phyloP scores from a whole-genome alignment of 2,329 filamentous ascomycete species.

The Graphilbum ipis-grandicollis region DNA sequence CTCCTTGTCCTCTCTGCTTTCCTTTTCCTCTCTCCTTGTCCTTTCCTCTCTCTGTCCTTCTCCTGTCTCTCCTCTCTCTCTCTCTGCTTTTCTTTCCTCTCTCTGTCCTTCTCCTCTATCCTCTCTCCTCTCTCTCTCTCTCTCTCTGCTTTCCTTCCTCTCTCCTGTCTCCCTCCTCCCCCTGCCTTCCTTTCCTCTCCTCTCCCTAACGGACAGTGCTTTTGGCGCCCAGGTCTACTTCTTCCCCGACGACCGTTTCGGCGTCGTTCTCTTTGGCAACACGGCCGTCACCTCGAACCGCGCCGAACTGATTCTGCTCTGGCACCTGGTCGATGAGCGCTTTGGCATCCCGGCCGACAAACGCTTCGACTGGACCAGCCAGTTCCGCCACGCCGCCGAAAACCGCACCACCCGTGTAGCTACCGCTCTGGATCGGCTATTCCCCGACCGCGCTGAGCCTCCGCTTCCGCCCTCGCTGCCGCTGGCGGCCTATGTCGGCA shows the following conservation, averaged over 20 bases:
- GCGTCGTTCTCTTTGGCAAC: conserved; percentile 25
- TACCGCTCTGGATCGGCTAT: conserved; percentile 18
- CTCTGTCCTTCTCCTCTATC: too few species aligned
- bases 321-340: conserved; percentile 22
- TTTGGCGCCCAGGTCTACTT: conserved; percentile 25
- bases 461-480: conserved; percentile 18
- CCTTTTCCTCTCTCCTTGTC: too few species aligned
- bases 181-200: neutral
- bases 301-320: conserved; percentile 17
- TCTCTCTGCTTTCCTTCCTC: too few species aligned
- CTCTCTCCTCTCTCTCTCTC: too few species aligned
- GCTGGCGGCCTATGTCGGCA: conserved; percentile 20
- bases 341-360: conserved; percentile 16
- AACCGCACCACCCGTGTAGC: neutral
- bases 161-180: too few species aligned
- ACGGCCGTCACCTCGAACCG: conserved; percentile 21
- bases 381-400: conserved; percentile 9
- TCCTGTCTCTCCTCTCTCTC: too few species aligned
- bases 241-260: conserved; percentile 24
- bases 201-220: conserved; percentile 10
- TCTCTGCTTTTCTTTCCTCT: too few species aligned
- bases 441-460: conserved; percentile 18
- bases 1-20: too few species aligned
- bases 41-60: too few species aligned
- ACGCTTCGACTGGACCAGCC: conserved; percentile 18